Base-by-base conservation (phyloP, 148 eudicot genomes). In the Vaccinium macrocarpon region DNA sequence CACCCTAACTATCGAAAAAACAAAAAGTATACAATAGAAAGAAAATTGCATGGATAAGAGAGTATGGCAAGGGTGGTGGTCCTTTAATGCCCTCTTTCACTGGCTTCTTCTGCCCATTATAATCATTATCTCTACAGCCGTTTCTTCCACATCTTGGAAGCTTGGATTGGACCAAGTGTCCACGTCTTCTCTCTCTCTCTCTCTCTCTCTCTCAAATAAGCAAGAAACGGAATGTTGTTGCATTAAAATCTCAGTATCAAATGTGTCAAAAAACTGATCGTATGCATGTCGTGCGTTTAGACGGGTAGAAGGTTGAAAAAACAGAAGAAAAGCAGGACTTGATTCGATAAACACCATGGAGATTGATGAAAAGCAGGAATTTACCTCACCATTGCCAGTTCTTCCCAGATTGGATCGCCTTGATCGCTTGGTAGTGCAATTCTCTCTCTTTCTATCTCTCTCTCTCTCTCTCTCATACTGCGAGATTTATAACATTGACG, bases 381-480 rank as follows among this genome's bases (percentile, higher is more conserved):
- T 82, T 14, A 57, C 32, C 35, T 53, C 85, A 1, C 25, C 85
- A 82, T n/a, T 89, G 87, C 93, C 93, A 38, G 82, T 89, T 81
- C 87, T 91, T 9, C 85, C 90, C 53, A 85, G 93, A 81, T 84
- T 91, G 64, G 87, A 91, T 85, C 90, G 91, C 74, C 91, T 91
- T 35, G 93, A 89, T 83, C 90, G 83, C 21, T 48, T 89, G 85
- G 93, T 91, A 89, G 64, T 1, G 50, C 35, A 3, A 4, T 4
- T 35, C 38, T 35, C 38, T 35, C 38, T 35, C 6, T 56, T 10
- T 55, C 38, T 80, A 1, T 15, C 23, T 55, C 61, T 25, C 48
- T 19, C 13, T 42, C 46, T 42, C 16, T 75, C 13, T 75, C 50
- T 75, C 19, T 42, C 8, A 2, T 56, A 16, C 7, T 10, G 21